phyloP scores from a whole-genome alignment of 768 basidiomycete genomes.

The Pisolithus microcarpus region DNA sequence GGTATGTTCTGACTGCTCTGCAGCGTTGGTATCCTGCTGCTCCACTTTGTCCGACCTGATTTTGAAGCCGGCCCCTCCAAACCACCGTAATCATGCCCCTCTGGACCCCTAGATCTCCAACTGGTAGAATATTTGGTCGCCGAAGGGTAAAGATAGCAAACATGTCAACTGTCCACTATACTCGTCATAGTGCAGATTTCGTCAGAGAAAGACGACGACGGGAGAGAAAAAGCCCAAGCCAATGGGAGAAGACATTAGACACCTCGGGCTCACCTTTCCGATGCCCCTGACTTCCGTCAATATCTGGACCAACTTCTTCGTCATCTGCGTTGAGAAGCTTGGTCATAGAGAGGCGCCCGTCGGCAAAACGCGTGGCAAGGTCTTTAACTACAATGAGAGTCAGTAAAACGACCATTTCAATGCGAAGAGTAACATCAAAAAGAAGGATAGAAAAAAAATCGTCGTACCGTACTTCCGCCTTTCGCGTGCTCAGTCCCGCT shows the following conservation, averaged over 20 bases:
- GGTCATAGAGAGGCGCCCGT: constrained; percentile 69
- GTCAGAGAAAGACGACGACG: background rate
- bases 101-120: constrained; percentile 82
- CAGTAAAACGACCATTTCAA: background rate
- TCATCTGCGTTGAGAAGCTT: constrained; percentile 67
- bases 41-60: constrained; percentile 13
- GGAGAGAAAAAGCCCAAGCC: background rate
- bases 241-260: background rate
- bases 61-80: constrained; percentile 17
- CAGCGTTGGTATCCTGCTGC: background rate
- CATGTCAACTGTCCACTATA: constrained; percentile 64
- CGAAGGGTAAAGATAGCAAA: constrained; percentile 85
- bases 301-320: constrained; percentile 67
- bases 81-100: constrained; percentile 64
- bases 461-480: constrained; percentile 80
- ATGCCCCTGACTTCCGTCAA: constrained; percentile 75
- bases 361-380: constrained; percentile 71
- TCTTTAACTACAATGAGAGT: constrained; percentile 52
- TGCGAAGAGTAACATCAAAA: constrained; percentile 1
- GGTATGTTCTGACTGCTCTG: background rate
- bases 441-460: background rate
- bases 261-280: constrained; percentile 46
- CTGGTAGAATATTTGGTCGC: constrained; percentile 73
- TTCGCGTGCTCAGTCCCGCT: constrained; percentile 77
- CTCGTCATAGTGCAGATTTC: background rate